Base-by-base conservation (phyloP, 257 asterid genomes). In the Gynochthodes officinalis region DNA sequence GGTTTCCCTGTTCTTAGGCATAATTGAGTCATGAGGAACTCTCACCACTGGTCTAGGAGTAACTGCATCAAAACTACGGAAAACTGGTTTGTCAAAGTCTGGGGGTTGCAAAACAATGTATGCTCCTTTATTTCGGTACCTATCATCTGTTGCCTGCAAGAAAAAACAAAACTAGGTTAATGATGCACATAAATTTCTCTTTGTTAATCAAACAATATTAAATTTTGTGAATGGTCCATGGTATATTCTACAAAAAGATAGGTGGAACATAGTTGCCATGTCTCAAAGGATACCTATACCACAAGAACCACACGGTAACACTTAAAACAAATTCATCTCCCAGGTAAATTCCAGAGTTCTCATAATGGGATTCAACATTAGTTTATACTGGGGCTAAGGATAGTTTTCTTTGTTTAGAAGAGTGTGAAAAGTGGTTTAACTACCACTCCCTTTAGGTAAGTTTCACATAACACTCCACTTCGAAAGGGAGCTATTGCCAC, bases 41-140 rank as follows among this genome's bases (percentile, higher is more conserved):
- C 52, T 82, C 55, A 95, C 99, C 98, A 81, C 81, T 27, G 99
- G 97, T 74, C 99, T 88, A 55, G 99, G 99, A 76, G 90, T 77
- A 80, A 94, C 86, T 59, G 99, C 99, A 74, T 89, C 96, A 73
- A 92, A 95, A 83, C 89, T 88, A 70, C 69, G 95, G 75, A 89
- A 92, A 76, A 50, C 64, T 32, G 99, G 97, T 57, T 86, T 79
- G 74, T 86, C 88, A 66, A 87, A 95, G 54, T 83, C 72, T 1
- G 98, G 99, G 59, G 99, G 90, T 77, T 84, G 95, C 82, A 95
- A 74, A 71, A 91, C 83, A 68, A 95, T 76, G 71, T 95, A 95
- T 25, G 99, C 97, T 77, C 91, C 99, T 81, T 95, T 95, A 82
- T 95, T 95, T 75, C 83, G 78, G 83, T 84, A 85, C 77, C 99